A percentile compares a stretch with the other conserved stretches of the same genome.
phyloP scores from a whole-genome alignment of 768 basidiomycete species.

The Lepiota brunneoincarnata region DNA sequence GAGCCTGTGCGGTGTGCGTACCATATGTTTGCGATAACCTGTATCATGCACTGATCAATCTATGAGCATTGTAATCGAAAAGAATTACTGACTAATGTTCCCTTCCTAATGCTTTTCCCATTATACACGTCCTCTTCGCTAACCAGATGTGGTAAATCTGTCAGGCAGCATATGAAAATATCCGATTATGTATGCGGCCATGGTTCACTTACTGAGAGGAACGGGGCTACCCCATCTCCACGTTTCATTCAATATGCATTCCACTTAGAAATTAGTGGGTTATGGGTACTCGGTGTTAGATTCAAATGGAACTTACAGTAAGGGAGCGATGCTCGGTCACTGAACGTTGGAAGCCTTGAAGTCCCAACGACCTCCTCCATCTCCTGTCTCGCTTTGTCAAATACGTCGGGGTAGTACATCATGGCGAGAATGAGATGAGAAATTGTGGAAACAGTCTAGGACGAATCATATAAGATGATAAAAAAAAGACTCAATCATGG shows the following conservation, averaged over 20 bases:
- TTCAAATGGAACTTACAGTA: too few relatives aligned
- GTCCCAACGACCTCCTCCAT: slow-evolving; percentile 26
- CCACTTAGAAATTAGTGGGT: neutral
- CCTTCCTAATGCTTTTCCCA: slow-evolving; percentile 57
- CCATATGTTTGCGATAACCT: slow-evolving; percentile 62
- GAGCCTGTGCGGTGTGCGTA: slow-evolving; percentile 20
- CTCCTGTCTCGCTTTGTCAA: slow-evolving; percentile 21
- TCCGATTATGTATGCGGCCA: neutral
- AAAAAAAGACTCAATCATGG: neutral
- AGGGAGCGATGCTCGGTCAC: slow-evolving; percentile 6
- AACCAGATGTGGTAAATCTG: slow-evolving; percentile 61
- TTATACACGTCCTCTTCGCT: slow-evolving; percentile 64
- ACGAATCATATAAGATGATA: neutral
- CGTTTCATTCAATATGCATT: slow-evolving; percentile 4
- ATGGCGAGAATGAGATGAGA: slow-evolving; percentile 27
- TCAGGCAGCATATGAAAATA: neutral
- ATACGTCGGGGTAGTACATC: slow-evolving; percentile 23
- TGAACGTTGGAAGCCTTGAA: slow-evolving; percentile 24
- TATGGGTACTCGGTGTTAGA: too few relatives aligned
- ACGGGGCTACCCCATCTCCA: slow-evolving; percentile 16
- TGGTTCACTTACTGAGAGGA: slow-evolving; percentile 8
- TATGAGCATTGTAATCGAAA: too few relatives aligned
- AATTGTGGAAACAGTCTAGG: slow-evolving; percentile 17
- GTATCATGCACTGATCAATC: too few relatives aligned
- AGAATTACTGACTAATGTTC: slow-evolving; percentile 34